These are phyloP conservation scores for Bodo saltans DNA, from an alignment of 78 protist genomes.

Conservation along the genomic window DNA sequence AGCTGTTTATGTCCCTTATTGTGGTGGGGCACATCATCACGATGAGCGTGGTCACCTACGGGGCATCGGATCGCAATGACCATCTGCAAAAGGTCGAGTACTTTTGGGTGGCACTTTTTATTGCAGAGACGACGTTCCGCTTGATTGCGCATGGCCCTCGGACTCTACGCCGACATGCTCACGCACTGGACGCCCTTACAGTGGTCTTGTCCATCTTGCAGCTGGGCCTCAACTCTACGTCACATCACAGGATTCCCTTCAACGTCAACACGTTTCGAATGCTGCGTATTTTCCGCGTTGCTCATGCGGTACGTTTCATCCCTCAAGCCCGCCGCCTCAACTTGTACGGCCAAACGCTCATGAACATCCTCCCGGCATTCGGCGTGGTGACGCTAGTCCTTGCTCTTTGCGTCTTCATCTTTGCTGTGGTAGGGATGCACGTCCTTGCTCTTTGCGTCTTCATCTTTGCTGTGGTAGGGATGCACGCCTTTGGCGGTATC, in stretches of 20 bases:
- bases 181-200: neutral
- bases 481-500: slow-evolving; percentile 4
- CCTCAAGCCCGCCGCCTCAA: neutral
- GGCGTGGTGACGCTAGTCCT: neutral
- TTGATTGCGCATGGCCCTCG: neutral
- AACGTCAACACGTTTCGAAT: neutral
- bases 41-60: too few relatives aligned
- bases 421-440: slow-evolving; percentile 22
- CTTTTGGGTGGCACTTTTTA: neutral
- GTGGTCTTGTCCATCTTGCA: neutral
- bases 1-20: too few relatives aligned
- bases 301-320: slow-evolving; percentile 8
- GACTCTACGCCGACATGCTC: neutral
- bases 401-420: slow-evolving; percentile 17
- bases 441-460: slow-evolving; percentile 22
- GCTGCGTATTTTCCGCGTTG: neutral
- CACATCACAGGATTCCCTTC: neutral
- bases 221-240: neutral
- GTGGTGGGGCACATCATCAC: too few relatives aligned
- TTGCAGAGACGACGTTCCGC: neutral
- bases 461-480: slow-evolving; percentile 31
- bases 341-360: slow-evolving; percentile 9
- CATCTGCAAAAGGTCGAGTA: too few relatives aligned
- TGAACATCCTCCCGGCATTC: slow-evolving; percentile 8
- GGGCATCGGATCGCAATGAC: too few relatives aligned